Evolutionary conservation across 2,329 filamentous ascomycete genomes (phyloP).

Genomic region (Claviceps maximensis): DNA sequence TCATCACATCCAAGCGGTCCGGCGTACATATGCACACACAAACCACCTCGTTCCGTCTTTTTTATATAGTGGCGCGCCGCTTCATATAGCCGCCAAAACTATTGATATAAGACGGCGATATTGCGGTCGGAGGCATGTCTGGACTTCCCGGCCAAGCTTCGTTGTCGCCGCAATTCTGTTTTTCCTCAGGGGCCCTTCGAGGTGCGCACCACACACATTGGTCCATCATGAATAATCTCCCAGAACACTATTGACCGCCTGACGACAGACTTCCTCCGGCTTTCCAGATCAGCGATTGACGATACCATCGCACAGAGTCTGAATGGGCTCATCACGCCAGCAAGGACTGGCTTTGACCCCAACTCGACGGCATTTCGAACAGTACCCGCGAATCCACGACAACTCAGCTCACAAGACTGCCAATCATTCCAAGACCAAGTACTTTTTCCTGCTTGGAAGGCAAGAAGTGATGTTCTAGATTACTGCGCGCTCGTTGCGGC

Average conservation of each 20-base stretch:
- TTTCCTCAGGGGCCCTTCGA: conserved; percentile 54
- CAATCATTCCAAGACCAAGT: conserved; percentile 60
- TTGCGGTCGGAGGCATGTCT: conserved; percentile 24
- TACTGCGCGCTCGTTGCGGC: conserved; percentile 87
- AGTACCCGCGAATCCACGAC: conserved; percentile 33
- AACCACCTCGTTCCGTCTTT: background rate
- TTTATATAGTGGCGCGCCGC: background rate
- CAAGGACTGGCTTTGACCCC: conserved; percentile 62
- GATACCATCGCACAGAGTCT: conserved; percentile 89
- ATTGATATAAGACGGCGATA: background rate
- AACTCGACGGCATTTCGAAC: conserved; percentile 55
- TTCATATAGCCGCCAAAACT: background rate
- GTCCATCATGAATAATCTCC: background rate
- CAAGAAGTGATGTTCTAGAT: conserved; percentile 66
- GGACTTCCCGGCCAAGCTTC: conserved; percentile 32
- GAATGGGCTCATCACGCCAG: conserved; percentile 73
- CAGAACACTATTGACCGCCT: background rate
- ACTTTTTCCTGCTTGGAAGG: conserved; percentile 81
- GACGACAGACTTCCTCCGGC: conserved; percentile 66
- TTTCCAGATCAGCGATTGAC: conserved; percentile 75
- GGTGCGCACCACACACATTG: conserved; percentile 31
- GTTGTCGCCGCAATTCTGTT: conserved; percentile 66
- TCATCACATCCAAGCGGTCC: background rate
- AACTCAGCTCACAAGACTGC: conserved; percentile 52
- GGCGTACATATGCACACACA: background rate